Conservation (phyloP, 768 basidiomycete species). For the Mycena vitilis region DNA sequence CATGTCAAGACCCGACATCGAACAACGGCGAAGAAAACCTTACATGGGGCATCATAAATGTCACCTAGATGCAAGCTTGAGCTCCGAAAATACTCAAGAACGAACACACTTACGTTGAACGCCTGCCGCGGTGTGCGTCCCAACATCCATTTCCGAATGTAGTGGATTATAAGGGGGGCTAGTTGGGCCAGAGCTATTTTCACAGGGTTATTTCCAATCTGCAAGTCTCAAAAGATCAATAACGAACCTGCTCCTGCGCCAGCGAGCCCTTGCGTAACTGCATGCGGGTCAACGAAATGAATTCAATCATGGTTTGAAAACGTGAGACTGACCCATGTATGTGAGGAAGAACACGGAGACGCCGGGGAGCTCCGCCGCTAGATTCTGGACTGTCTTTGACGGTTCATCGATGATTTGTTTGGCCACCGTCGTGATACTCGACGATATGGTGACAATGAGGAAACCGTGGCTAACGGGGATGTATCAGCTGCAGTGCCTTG, state of each 20-base stretch:
- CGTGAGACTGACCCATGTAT: slow-evolving; percentile 57
- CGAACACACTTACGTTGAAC: slow-evolving; percentile 47
- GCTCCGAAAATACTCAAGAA: background rate
- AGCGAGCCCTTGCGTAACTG: slow-evolving; percentile 64
- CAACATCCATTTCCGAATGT: slow-evolving; percentile 70
- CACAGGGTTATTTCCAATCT: background rate
- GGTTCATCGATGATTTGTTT: slow-evolving; percentile 56
- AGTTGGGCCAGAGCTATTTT: slow-evolving; percentile 61
- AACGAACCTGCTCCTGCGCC: slow-evolving; percentile 54
- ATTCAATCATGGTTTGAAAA: background rate
- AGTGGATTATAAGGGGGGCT: slow-evolving; percentile 65
- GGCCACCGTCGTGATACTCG: slow-evolving; percentile 58
- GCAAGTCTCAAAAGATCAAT: background rate
- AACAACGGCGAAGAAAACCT: slow-evolving; percentile 36
- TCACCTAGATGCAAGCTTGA: slow-evolving; percentile 46
- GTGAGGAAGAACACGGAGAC: slow-evolving; percentile 74
- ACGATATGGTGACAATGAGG: slow-evolving; percentile 74
- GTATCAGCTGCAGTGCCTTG: background rate
- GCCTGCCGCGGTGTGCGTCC: slow-evolving; percentile 77
- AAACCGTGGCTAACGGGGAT: slow-evolving; percentile 66
- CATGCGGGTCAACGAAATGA: background rate
- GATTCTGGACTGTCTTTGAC: slow-evolving; percentile 52
- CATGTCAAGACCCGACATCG: too few species aligned
- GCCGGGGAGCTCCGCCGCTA: slow-evolving; percentile 64
- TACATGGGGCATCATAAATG: slow-evolving; percentile 65